phyloP scores from a whole-genome alignment of 768 basidiomycete genomes.

The Mycena albidolilacea region DNA sequence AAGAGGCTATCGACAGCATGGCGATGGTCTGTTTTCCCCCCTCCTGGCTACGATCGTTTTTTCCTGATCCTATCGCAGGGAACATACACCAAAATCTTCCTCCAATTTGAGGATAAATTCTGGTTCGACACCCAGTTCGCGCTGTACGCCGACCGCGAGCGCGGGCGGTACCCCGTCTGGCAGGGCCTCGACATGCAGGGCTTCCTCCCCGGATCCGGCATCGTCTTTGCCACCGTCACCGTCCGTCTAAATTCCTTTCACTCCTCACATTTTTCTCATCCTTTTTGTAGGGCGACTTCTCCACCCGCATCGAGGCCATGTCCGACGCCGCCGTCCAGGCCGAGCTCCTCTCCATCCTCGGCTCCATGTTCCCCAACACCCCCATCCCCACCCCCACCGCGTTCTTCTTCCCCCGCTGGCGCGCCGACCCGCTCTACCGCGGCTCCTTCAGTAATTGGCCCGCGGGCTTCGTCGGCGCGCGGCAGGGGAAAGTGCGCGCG shows the following conservation, averaged over 20 bases:
- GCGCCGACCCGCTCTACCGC: constrained; percentile 64
- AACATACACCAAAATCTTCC: constrained; percentile 79
- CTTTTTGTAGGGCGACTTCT: constrained; percentile 69
- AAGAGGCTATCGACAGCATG: constrained; percentile 75
- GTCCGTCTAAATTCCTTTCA: constrained; percentile 38
- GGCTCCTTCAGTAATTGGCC: constrained; percentile 84
- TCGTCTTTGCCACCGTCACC: constrained; percentile 68
- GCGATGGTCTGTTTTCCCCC: constrained; percentile 52
- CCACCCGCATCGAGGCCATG: constrained; percentile 70
- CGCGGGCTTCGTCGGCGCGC: constrained; percentile 66
- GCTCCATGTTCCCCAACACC: constrained; percentile 69
- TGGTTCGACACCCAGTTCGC: constrained; percentile 68
- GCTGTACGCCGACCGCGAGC: constrained; percentile 69
- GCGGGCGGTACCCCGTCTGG: constrained; percentile 79
- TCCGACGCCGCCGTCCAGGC: constrained; percentile 60
- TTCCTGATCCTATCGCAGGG: constrained; percentile 48
- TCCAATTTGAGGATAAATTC: constrained; percentile 74
- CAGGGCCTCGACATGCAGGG: constrained; percentile 71
- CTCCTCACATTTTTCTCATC: neutral
- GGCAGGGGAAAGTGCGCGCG: constrained; percentile 70
- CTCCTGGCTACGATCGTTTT: no score
- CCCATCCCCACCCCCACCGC: constrained; percentile 69
- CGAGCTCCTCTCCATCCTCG: constrained; percentile 72
- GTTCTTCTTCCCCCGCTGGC: constrained; percentile 72
- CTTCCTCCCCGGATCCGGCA: constrained; percentile 74